phyloP scores from a whole-genome alignment of 2,329 filamentous ascomycete species.

The Fulvia fulva region DNA sequence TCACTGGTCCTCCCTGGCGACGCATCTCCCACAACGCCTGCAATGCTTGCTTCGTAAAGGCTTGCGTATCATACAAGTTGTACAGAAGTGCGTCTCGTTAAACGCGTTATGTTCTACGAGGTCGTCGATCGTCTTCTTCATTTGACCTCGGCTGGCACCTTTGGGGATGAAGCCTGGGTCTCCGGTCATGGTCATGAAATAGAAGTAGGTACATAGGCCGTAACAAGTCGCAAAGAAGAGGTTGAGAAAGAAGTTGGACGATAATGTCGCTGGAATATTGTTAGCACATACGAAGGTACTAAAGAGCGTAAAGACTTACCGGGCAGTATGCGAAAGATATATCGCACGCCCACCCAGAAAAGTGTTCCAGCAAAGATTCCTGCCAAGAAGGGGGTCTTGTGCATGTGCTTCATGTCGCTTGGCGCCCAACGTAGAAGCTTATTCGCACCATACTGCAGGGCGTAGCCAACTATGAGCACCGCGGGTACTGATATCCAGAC shows the following conservation, averaged over 20 bases:
- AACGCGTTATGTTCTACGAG: conserved; percentile 82
- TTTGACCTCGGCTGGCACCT: conserved; percentile 80
- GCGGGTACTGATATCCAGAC: conserved; percentile 74
- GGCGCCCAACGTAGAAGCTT: conserved; percentile 79
- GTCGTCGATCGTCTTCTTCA: conserved; percentile 84
- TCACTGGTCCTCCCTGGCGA: conserved; percentile 95
- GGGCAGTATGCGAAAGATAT: conserved; percentile 69
- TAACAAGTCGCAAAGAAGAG: conserved; percentile 65
- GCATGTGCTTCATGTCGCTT: conserved; percentile 80
- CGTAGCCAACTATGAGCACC: conserved; percentile 61
- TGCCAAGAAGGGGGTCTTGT: conserved; percentile 88
- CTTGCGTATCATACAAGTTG: conserved; percentile 88
- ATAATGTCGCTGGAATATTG: conserved; percentile 56
- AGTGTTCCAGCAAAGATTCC: conserved; percentile 88
- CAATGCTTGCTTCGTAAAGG: conserved; percentile 96
- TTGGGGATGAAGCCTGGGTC: conserved; percentile 95
- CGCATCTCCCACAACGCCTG: conserved; percentile 82
- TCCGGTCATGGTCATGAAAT: conserved; percentile 75
- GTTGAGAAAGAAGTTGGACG: conserved; percentile 69
- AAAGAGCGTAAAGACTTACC: conserved; percentile 57
- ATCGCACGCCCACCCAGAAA: conserved; percentile 75
- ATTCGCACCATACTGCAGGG: conserved; percentile 71
- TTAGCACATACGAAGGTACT: conserved; percentile 11
- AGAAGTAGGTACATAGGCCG: conserved; percentile 75
- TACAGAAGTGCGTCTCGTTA: conserved; percentile 91